Evolutionary conservation across 257 asterid species (phyloP).

Genomic region (Salvia miltiorrhiza): DNA sequence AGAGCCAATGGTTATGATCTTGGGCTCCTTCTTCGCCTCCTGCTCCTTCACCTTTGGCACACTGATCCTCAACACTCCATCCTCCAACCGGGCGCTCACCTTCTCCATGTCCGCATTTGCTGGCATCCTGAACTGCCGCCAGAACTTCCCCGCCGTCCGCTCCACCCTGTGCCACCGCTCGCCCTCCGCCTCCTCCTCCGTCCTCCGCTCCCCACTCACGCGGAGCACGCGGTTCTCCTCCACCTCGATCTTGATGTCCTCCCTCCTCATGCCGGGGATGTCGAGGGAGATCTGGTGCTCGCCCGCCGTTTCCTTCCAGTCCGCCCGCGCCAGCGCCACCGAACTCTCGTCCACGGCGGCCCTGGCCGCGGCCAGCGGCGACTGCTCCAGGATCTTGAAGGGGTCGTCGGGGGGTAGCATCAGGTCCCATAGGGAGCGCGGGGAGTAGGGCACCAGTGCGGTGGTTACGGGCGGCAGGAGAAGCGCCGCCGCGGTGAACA

Average conservation of each 20-base stretch:
- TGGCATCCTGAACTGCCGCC: constrained; percentile 83
- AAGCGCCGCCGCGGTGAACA: constrained; percentile 8
- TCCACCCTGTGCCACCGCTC: constrained; percentile 88
- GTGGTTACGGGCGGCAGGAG: background rate
- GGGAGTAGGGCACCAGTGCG: constrained; percentile 38
- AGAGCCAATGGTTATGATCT: constrained; percentile 39
- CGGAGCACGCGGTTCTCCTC: constrained; percentile 58
- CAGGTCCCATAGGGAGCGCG: constrained; percentile 31
- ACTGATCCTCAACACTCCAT: constrained; percentile 68
- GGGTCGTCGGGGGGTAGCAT: constrained; percentile 39
- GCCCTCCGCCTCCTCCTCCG: constrained; percentile 54
- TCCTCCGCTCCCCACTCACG: constrained; percentile 66
- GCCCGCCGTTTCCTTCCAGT: constrained; percentile 69
- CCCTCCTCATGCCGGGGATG: constrained; percentile 69
- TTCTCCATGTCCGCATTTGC: constrained; percentile 58
- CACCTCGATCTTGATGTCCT: constrained; percentile 61
- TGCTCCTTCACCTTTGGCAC: constrained; percentile 58
- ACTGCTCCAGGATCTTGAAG: constrained; percentile 38
- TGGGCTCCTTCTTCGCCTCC: constrained; percentile 49
- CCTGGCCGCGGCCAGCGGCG: constrained; percentile 32
- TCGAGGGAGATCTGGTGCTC: constrained; percentile 63
- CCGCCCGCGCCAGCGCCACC: constrained; percentile 53
- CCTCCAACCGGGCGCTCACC: constrained; percentile 50
- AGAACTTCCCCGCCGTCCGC: constrained; percentile 63
- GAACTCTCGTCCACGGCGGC: constrained; percentile 14